phyloP scores from a whole-genome alignment of 2,329 filamentous ascomycete species.

The Colletotrichum karsti region DNA sequence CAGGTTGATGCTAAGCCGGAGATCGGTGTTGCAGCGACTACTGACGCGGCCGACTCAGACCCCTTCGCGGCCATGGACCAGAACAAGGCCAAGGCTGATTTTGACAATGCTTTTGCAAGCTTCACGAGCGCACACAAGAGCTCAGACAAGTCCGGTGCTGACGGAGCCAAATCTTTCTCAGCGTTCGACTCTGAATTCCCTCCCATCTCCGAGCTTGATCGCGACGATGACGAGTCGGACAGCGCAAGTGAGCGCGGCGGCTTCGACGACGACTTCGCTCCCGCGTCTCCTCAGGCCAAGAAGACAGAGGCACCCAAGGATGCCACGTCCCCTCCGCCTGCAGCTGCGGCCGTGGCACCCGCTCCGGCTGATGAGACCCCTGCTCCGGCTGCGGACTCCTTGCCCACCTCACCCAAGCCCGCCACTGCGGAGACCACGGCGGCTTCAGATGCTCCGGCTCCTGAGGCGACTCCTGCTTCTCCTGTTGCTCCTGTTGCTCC shows the following conservation, averaged over 20 bases:
- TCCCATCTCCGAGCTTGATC: slow-evolving; percentile 86
- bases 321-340: slow-evolving; percentile 24
- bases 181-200: slow-evolving; percentile 84
- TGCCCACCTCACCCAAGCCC: slow-evolving; percentile 29
- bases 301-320: slow-evolving; percentile 32
- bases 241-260: slow-evolving; percentile 81
- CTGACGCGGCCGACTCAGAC: slow-evolving; percentile 40
- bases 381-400: neutral
- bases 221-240: slow-evolving; percentile 76
- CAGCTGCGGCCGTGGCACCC: slow-evolving; percentile 40
- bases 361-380: neutral
- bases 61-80: slow-evolving; percentile 63
- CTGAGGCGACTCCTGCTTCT: neutral
- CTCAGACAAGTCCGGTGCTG: slow-evolving; percentile 51
- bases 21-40: neutral
- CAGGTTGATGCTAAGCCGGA: slow-evolving; percentile 35
- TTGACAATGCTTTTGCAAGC: slow-evolving; percentile 85
- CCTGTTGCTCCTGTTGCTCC: slow-evolving; percentile 34
- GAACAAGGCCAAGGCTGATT: slow-evolving; percentile 78
- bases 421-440: slow-evolving; percentile 3
- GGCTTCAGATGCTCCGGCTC: neutral
- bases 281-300: slow-evolving; percentile 60
- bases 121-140: slow-evolving; percentile 67
- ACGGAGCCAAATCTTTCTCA: slow-evolving; percentile 53
- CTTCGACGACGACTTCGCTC: slow-evolving; percentile 93